These are phyloP conservation scores for Anthracocystis panici-leucophaei DNA, from an alignment of 1,284 basidiomycete genomes.

Conservation along the genomic window DNA sequence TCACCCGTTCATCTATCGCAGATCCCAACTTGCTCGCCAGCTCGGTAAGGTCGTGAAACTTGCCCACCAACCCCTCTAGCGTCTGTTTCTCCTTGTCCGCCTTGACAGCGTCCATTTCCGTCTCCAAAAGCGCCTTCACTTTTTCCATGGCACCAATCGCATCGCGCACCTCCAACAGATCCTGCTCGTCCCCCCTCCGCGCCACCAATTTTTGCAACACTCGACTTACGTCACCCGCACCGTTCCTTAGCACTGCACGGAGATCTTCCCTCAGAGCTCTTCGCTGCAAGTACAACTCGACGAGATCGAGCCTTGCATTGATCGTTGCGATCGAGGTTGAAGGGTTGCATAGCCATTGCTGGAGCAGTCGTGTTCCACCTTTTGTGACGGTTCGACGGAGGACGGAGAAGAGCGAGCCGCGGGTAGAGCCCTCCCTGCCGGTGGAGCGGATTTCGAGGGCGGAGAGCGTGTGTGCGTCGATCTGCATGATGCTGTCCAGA, in stretches of 20 bases:
- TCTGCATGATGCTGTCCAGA: conserved; percentile 53
- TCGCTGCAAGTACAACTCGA: conserved; percentile 48
- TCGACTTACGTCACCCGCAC: conserved; percentile 61
- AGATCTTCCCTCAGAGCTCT: conserved; percentile 58
- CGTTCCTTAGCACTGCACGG: conserved; percentile 32
- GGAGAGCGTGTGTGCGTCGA: conserved; percentile 65
- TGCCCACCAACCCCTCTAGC: conserved; percentile 18
- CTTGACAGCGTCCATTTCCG: conserved; percentile 14
- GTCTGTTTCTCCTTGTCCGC: background rate
- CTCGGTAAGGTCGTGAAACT: conserved; percentile 32
- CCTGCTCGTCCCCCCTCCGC: conserved; percentile 63
- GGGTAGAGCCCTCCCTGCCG: conserved; percentile 46
- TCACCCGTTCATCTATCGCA: conserved; percentile 68
- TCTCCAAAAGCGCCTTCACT: conserved; percentile 24
- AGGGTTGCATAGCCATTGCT: conserved; percentile 63
- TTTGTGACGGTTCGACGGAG: conserved; percentile 64
- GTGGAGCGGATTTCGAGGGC: conserved; percentile 62
- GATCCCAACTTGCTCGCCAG: conserved; percentile 51
- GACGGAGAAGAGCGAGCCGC: conserved; percentile 60
- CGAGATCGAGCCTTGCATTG: conserved; percentile 51
- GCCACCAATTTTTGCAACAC: conserved; percentile 62
- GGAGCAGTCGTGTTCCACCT: conserved; percentile 62
- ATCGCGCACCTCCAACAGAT: conserved; percentile 65
- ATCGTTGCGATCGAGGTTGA: conserved; percentile 56
- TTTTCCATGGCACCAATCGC: conserved; percentile 47